Evolutionary conservation across 2,329 filamentous ascomycete genomes (phyloP), one percentile per base, ranked within the genome.

Genomic region (Botryosphaeria dothidea): DNA sequence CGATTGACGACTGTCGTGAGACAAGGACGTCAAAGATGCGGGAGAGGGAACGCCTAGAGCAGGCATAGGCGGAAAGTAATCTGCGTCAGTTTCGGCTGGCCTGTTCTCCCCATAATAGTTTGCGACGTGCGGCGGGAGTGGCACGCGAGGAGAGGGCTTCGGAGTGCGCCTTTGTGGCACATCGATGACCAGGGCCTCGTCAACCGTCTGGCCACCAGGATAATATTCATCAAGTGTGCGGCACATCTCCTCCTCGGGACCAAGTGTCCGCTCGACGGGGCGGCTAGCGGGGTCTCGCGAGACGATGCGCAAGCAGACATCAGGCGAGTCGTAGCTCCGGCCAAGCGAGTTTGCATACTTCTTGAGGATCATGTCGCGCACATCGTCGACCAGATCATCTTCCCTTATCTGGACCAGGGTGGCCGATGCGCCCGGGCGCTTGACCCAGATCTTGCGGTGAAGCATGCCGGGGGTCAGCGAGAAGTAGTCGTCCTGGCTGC

Each of bases 261-360:
- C 90, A 61, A 99, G 80, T 0, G 86, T 78, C 51, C 93, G 88
- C 73, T 93, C 92, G 45, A 79, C 74, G 74, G 81, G 67, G 29
- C 72, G 73, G 81, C 68, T 67, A 8, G 67, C 73, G 25, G 75
- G 75, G 43, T 92, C 90, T 64, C 92, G 86, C n/a, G 91, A 87
- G 17, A 85, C 76, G 70, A 98, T 91, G 68, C 91, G 88, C 68
- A 98, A 83, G 11, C 86, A 88, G 65, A 99, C 86, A 77, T 99
- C 95, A 13, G 95, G 95, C 11, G 95, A 86, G 79, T 99, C 95
- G 77, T 93, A 97, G 61, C 86, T 91, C 71, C 89, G 89, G 58
- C 94, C 94, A 27, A 99, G 84, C 15, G 93, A 96, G 79, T 99
- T 98, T 71, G 89, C 88, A 77, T 98, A 99, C 81, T 98, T 98